These are phyloP conservation scores for Ceratocystis albifundus DNA, from an alignment of 2,329 filamentous ascomycete species.

Conservation along the genomic window DNA sequence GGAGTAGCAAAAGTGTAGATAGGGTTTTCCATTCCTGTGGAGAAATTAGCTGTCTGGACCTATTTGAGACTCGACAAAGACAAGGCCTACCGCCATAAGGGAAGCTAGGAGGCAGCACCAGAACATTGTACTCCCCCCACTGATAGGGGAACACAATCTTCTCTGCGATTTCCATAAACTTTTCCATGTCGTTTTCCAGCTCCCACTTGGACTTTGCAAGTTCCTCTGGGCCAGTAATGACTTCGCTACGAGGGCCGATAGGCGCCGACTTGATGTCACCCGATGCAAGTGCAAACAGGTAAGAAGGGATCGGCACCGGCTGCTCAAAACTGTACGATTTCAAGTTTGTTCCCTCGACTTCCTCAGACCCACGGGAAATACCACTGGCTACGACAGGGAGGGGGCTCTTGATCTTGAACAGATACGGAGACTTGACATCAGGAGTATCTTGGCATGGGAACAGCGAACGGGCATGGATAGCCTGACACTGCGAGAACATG, in stretches of 20 bases:
- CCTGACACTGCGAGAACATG: conserved; percentile 97
- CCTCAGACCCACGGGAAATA: conserved; percentile 42
- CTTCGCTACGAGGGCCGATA: conserved; percentile 73
- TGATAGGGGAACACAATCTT: conserved; percentile 71
- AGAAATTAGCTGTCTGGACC: conserved; percentile 24
- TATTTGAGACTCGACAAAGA: conserved; percentile 1
- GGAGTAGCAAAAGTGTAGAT: conserved; percentile 93
- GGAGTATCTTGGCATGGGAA: conserved; percentile 97
- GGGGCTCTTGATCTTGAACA: conserved; percentile 75
- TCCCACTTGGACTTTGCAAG: conserved; percentile 78
- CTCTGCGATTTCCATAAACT: conserved; percentile 80
- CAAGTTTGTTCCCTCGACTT: conserved; percentile 39
- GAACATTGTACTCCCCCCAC: conserved; percentile 91
- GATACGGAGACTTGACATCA: conserved; percentile 90
- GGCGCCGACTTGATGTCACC: conserved; percentile 76
- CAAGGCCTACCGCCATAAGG: conserved; percentile 60
- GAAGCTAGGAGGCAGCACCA: conserved; percentile 81
- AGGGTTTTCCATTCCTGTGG: conserved; percentile 71
- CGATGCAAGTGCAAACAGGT: conserved; percentile 83
- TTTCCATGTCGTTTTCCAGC: conserved; percentile 80
- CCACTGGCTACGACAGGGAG: conserved; percentile 89
- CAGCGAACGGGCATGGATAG: conserved; percentile 84
- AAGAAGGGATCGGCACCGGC: conserved; percentile 82
- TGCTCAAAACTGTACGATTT: conserved; percentile 79
- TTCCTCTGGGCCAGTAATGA: conserved; percentile 81